A percentile compares a stretch with the other conserved stretches of the same genome.
Evolutionary conservation across 805 yeast genomes (phyloP).

Genomic region (Zygosaccharomyces gambellarensis): DNA sequence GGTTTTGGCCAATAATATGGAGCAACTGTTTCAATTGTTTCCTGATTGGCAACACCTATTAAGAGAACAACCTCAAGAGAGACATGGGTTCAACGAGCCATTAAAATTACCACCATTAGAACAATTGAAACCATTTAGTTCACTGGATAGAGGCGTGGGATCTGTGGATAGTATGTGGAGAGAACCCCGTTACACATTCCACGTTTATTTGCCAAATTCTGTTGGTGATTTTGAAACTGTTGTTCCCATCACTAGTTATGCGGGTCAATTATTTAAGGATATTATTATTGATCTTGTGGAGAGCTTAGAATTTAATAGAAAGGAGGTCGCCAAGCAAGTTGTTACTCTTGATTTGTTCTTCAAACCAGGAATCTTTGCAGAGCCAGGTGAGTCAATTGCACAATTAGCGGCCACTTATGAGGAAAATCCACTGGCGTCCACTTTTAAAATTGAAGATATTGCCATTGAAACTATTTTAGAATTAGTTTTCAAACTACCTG

Average conservation of each 20-base stretch:
- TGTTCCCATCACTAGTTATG: conserved; percentile 48
- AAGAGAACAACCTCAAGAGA: conserved; percentile 28
- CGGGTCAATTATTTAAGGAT: conserved; percentile 67
- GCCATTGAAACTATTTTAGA: conserved; percentile 78
- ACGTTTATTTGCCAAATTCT: conserved; percentile 50
- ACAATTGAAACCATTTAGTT: conserved; percentile 30
- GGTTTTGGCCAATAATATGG: conserved; percentile 41
- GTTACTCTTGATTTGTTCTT: conserved; percentile 70
- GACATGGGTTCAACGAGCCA: conserved; percentile 33
- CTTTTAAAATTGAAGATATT: conserved; percentile 89
- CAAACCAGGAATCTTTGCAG: conserved; percentile 57
- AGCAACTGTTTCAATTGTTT: conserved; percentile 36
- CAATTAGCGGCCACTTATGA: conserved; percentile 45
- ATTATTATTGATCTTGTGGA: conserved; percentile 68
- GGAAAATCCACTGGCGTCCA: conserved; percentile 45
- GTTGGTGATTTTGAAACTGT: conserved; percentile 61
- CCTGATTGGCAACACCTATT: conserved; percentile 38
- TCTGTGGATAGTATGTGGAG: conserved; percentile 65
- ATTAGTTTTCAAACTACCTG: conserved; percentile 71
- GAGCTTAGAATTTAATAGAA: conserved; percentile 82
- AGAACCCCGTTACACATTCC: conserved; percentile 55
- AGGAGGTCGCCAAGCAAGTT: conserved; percentile 79
- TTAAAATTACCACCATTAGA: conserved; percentile 37
- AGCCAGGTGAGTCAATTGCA: conserved; percentile 74
- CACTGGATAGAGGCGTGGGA: conserved; percentile 39